Evolutionary conservation across 2,329 filamentous ascomycete species (phyloP), one percentile per base, ranked within the genome.

Genomic region (Arthrobotrys sphaeroides): DNA sequence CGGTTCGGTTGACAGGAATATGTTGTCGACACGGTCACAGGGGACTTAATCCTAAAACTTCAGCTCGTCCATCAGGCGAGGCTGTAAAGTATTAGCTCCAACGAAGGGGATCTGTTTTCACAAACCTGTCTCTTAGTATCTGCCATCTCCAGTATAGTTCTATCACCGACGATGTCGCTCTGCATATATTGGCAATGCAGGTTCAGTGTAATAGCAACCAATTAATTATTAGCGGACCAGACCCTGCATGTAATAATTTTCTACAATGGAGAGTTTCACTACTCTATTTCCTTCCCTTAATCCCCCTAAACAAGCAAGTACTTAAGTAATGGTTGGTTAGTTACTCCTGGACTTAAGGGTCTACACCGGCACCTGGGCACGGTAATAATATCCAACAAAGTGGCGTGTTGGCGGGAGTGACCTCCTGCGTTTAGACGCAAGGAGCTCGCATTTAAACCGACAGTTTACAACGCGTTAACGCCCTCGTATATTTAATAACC

Each of bases 361-460:
- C 47, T 16, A 33, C 26, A 33, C 47, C 12, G 43, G 2, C 22
- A n/a, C 12, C 26, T 10, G 2, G n/a, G n/a, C 22, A 31, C 13
- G 2, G 26, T 33, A 31, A 20, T 53, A 53, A 33, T 28, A 49
- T 73, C 38, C 60, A 57, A 73, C 47, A 59, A 24, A 60, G 24
- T 42, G 47, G 22, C 13, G 62, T 57, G 62, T 67, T 67, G 36
- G 59, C 26, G 55, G 20, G 57, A 13, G 16, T 13, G n/a, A 24
- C 33, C 61, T 67, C 69, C 61, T 67, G 51, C 53, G 36, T 26
- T 36, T 3, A 12, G 33, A 73, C 26, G 69, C 61, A 73, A 36
- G 68, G 68, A 45, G 49, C 24, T 26, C 13, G 20, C 59, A 65
- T 12, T 36, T 13, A 57, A 45, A 13, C 9, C 4, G 12, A 42